These are phyloP conservation scores for Auriscalpium microsporum DNA, from an alignment of 768 basidiomycete species.

Conservation along the genomic window DNA sequence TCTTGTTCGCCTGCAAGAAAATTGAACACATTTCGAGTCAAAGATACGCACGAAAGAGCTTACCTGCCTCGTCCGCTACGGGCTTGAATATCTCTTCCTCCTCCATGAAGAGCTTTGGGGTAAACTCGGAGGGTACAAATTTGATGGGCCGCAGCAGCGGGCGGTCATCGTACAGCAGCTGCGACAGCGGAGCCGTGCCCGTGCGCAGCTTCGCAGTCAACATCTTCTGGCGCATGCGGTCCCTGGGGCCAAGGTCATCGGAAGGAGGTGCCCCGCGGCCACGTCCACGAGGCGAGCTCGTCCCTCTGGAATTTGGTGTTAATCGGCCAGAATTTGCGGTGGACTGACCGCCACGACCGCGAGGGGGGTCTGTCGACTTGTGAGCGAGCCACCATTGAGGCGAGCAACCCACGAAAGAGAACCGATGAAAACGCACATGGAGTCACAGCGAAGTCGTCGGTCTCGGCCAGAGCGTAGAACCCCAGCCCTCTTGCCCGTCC, in stretches of 20 bases:
- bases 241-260: constrained; percentile 11
- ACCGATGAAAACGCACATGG: not conserved
- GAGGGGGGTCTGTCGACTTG: not conserved
- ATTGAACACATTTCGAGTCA: not conserved
- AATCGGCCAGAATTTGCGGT: not conserved
- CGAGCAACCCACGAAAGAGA: not conserved
- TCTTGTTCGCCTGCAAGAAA: constrained; percentile 36
- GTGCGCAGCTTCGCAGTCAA: constrained; percentile 23
- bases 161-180: constrained; percentile 45
- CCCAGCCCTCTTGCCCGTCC: constrained; percentile 12
- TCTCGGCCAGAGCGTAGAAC: not conserved
- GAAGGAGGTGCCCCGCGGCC: not conserved
- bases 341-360: not conserved
- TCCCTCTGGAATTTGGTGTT: not conserved
- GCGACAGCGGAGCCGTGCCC: constrained; percentile 47
- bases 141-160: constrained; percentile 58
- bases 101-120: constrained; percentile 40
- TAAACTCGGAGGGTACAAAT: constrained; percentile 56
- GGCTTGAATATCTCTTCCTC: constrained; percentile 59
- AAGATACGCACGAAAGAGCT: constrained; percentile 16
- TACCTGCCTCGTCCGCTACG: constrained; percentile 42
- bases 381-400: not conserved
- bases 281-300: not conserved
- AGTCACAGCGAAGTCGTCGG: constrained; percentile 12
- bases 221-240: constrained; percentile 18